phyloP scores from a whole-genome alignment of 2,329 filamentous ascomycete genomes.

The Fusarium chaquense region DNA sequence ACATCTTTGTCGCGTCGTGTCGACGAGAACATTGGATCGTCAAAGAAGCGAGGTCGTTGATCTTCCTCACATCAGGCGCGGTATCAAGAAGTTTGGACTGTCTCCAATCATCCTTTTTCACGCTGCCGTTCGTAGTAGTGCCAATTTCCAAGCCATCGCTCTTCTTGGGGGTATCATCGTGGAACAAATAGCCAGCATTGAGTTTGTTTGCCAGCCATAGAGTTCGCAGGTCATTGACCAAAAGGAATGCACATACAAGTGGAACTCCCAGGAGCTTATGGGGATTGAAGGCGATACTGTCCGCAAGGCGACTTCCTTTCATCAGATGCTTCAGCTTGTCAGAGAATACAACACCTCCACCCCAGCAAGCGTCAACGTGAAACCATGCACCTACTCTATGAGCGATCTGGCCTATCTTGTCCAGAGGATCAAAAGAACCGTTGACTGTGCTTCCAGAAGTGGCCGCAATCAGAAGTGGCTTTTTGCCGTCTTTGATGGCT shows the following conservation, averaged over 20 bases:
- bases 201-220: neutral
- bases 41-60: constrained; percentile 3
- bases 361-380: constrained; percentile 3
- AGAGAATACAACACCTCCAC: neutral
- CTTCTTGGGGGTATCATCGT: neutral
- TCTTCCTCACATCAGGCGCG: neutral
- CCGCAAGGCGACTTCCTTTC: neutral
- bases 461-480: neutral
- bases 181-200: neutral
- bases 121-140: neutral
- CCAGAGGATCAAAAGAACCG: neutral
- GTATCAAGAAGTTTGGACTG: neutral
- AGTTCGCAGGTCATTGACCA: neutral
- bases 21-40: constrained; percentile 1
- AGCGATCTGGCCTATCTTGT: neutral
- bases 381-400: neutral
- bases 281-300: neutral
- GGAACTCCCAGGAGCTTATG: neutral
- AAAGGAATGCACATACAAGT: neutral
- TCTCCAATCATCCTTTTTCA: neutral
- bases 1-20: constrained; percentile 1
- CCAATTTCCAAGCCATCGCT: rapidly evolving
- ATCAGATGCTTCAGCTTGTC: neutral
- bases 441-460: constrained; percentile 5
- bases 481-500: neutral